These are phyloP conservation scores for Trichoderma pleuroti DNA, from an alignment of 2,329 filamentous ascomycete genomes.

Conservation along the genomic window DNA sequence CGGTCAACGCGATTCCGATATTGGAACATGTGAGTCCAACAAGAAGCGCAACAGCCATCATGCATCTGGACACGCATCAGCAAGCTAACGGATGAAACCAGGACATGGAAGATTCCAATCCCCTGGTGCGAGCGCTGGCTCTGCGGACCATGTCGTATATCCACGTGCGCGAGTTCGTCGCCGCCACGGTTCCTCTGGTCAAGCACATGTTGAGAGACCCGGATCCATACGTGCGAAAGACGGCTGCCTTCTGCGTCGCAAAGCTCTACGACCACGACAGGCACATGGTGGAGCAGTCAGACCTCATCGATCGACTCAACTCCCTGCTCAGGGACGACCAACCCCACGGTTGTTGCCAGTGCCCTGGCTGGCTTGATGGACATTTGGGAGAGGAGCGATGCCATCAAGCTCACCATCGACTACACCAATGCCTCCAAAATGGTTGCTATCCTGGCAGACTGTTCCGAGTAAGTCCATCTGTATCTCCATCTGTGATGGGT, in stretches of 20 bases:
- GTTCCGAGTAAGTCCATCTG: constrained; percentile 74
- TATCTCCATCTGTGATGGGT: neutral
- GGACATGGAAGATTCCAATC: constrained; percentile 93
- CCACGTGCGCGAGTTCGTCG: constrained; percentile 92
- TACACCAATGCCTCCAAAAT: constrained; percentile 97
- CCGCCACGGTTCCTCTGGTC: constrained; percentile 79
- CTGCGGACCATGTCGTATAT: constrained; percentile 96
- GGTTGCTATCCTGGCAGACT: constrained; percentile 92
- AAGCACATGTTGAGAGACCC: constrained; percentile 78
- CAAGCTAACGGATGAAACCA: constrained; percentile 34
- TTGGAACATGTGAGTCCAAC: constrained; percentile 64
- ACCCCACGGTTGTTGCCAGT: constrained; percentile 94
- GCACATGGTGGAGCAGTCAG: constrained; percentile 81
- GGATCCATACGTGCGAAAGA: constrained; percentile 97
- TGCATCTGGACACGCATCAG: constrained; percentile 13
- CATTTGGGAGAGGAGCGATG: constrained; percentile 97
- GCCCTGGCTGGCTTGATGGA: constrained; percentile 89
- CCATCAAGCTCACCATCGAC: constrained; percentile 96
- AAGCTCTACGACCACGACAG: constrained; percentile 97
- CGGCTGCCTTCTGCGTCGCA: constrained; percentile 90
- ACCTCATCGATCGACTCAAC: constrained; percentile 90
- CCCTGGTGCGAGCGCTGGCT: constrained; percentile 85
- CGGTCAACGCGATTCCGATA: constrained; percentile 86
- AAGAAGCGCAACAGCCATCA: neutral
- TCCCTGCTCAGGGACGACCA: constrained; percentile 85